Percentiles rank a stretch among this genome's conserved stretches.
phyloP scores from a whole-genome alignment of 345 rosid genomes.

The Linum lewisii region DNA sequence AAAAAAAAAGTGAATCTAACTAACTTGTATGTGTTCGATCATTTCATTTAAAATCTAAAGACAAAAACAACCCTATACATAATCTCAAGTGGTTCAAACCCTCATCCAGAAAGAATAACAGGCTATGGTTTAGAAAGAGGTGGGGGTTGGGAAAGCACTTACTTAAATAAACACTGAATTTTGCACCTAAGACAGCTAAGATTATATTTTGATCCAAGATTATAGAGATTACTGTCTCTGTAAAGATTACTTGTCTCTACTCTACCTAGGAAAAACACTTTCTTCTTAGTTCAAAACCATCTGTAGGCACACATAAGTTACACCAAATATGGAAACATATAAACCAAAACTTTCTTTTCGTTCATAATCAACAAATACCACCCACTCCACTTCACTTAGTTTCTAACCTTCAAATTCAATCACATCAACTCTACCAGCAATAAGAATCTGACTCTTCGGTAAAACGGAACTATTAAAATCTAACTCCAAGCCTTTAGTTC shows the following conservation, averaged over 20 bases:
- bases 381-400: slow-evolving; percentile 19
- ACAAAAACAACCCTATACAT: not conserved
- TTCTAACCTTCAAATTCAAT: slow-evolving; percentile 28
- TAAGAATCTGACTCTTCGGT: slow-evolving; percentile 20
- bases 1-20: no score
- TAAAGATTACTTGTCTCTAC: not conserved
- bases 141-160: not conserved
- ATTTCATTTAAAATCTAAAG: not conserved
- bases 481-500: slow-evolving; percentile 14
- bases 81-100: not conserved
- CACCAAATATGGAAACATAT: not conserved
- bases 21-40: no score
- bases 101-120: not conserved
- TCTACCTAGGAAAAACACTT: not conserved
- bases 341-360: not conserved
- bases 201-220: not conserved
- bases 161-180: not conserved
- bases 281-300: not conserved
- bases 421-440: slow-evolving; percentile 28
- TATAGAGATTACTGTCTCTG: not conserved
- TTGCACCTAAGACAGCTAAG: not conserved
- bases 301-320: not conserved
- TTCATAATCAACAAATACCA: not conserved
- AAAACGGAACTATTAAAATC: slow-evolving; percentile 18
- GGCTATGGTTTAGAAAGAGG: not conserved